These are phyloP conservation scores for Iris macrosiphon DNA, from an alignment of 106 monocot genomes.

Conservation along the genomic window DNA sequence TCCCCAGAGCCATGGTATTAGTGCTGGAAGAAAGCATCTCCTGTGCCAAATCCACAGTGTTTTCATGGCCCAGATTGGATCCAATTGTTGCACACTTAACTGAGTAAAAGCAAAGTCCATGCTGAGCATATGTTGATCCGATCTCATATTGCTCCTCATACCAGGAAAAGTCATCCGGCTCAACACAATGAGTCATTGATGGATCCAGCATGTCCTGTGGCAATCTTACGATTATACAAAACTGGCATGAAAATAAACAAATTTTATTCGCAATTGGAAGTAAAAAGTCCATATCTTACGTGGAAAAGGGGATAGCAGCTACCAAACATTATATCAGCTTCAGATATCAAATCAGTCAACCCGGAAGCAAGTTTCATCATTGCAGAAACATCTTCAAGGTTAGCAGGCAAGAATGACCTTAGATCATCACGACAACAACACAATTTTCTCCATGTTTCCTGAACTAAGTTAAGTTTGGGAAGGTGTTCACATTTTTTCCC, in stretches of 20 bases:
- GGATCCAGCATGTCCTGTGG: constrained; percentile 64
- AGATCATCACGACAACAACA: constrained; percentile 24
- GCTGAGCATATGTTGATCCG: constrained; percentile 60
- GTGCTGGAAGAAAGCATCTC: constrained; percentile 57
- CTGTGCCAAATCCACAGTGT: constrained; percentile 23
- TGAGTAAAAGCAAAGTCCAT: constrained; percentile 67
- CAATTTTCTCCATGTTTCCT: constrained; percentile 67
- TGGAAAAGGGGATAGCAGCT: constrained; percentile 25
- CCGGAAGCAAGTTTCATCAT: constrained; percentile 39
- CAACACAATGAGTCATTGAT: constrained; percentile 21
- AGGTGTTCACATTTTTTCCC: constrained; percentile 5
- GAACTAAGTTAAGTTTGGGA: constrained; percentile 21
- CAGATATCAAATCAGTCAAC: constrained; percentile 62
- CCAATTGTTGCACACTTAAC: constrained; percentile 15
- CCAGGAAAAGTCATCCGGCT: constrained; percentile 43
- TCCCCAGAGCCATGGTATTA: constrained; percentile 54
- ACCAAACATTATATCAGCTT: constrained; percentile 61
- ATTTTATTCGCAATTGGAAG: too few relatives aligned
- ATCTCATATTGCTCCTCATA: constrained; percentile 63
- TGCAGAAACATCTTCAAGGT: constrained; percentile 22
- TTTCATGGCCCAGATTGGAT: constrained; percentile 21
- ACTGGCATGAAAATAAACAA: neutral
- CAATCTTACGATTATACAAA: neutral
- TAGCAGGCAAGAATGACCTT: constrained; percentile 21
- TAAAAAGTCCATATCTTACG: too few relatives aligned